Conservation (phyloP, 2,329 filamentous ascomycete genomes). For the Metarhizium guizhouense region DNA sequence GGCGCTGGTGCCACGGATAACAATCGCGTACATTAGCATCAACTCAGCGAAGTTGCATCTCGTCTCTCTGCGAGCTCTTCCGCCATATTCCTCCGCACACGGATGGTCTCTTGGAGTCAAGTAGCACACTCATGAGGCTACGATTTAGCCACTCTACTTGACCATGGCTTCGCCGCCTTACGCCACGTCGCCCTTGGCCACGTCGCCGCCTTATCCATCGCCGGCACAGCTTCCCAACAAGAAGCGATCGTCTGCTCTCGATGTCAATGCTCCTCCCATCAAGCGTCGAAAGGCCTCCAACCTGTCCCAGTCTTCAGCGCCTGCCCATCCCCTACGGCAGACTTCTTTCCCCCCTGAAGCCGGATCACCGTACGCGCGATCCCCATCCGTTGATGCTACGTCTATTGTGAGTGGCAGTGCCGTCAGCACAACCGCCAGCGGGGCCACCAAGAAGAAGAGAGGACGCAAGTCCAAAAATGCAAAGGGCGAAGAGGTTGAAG, state of each 20-base stretch:
- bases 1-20: no score
- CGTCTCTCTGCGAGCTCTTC: no score
- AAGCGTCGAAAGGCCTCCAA: conserved; percentile 67
- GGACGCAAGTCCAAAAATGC: conserved; percentile 52
- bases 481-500: conserved; percentile 34
- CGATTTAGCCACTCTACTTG: conserved; percentile 9
- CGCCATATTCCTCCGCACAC: neutral
- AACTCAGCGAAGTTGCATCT: no score
- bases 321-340: conserved; percentile 64
- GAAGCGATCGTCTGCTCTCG: conserved; percentile 50
- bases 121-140: neutral
- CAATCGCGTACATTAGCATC: no score
- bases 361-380: conserved; percentile 48
- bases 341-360: conserved; percentile 67
- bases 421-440: conserved; percentile 33
- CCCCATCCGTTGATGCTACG: conserved; percentile 54
- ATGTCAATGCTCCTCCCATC: conserved; percentile 38
- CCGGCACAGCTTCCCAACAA: conserved; percentile 44
- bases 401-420: conserved; percentile 55
- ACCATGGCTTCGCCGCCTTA: conserved; percentile 49
- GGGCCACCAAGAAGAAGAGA: conserved; percentile 48
- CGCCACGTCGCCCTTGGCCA: conserved; percentile 39
- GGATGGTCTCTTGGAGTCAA: neutral
- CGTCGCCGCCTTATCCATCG: conserved; percentile 46
- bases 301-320: conserved; percentile 44